phyloP scores from a whole-genome alignment of 78 protist genomes.

The Dictyostelium firmibasis region DNA sequence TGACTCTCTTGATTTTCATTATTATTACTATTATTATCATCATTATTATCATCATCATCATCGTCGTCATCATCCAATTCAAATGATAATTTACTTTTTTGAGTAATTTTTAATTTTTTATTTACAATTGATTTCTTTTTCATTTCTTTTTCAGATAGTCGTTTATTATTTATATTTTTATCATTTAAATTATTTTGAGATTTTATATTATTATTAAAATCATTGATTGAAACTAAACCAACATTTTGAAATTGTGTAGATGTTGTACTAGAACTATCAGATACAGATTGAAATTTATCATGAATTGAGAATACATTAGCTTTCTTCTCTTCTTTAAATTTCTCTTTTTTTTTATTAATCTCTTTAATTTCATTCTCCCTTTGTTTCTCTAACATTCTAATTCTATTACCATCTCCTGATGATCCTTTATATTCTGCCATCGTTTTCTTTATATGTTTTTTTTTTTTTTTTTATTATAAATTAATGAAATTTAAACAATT shows the following conservation, averaged over 20 bases:
- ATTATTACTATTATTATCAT: neutral
- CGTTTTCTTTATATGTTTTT: neutral
- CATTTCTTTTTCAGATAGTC: neutral
- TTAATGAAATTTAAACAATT: neutral
- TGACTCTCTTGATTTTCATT: neutral
- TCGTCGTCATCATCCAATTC: constrained; percentile 57
- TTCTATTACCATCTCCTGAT: constrained; percentile 39
- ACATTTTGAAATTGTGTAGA: constrained; percentile 8
- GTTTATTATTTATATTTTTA: neutral
- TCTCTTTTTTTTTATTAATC: constrained; percentile 41
- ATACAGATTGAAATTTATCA: constrained; percentile 57
- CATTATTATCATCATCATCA: constrained; percentile 17
- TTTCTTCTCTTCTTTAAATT: constrained; percentile 30
- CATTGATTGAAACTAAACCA: constrained; percentile 70
- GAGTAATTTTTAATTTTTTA: constrained; percentile 6
- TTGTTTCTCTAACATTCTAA: constrained; percentile 56
- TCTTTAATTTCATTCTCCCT: constrained; percentile 56
- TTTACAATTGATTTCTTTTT: constrained; percentile 4
- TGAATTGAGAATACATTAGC: constrained; percentile 5
- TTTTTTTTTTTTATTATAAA: neutral
- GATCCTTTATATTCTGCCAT: constrained; percentile 71
- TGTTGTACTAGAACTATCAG: neutral
- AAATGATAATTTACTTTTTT: constrained; percentile 48
- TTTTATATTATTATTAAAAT: constrained; percentile 50
- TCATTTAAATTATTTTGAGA: neutral